Base-by-base conservation (phyloP, 371 early-diverging fungal species). In the Mucor saturninus region DNA sequence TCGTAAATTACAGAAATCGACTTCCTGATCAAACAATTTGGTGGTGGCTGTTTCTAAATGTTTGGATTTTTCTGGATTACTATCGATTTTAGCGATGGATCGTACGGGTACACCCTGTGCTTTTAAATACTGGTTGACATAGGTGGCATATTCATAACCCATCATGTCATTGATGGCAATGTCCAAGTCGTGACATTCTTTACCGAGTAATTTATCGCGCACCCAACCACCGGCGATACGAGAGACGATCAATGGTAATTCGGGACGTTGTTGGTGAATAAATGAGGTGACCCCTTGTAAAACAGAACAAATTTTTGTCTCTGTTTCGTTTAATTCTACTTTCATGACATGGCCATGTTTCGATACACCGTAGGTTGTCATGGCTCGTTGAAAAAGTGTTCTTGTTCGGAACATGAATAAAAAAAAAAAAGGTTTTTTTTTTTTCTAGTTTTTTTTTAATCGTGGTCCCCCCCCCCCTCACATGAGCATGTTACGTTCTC, bases 211-310 rank as follows among this genome's bases (percentile, higher is more conserved):
- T 87, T 98, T 99, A 76, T 99, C 99, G 46, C 99, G 87, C 50
- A 99, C 99, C 99, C 99, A 99, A 8, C 99, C 99, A 61, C 99
- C 99, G 29, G 97, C 98, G 55, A 98, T 91, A n/a, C 99, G 82
- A 52, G 95, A 83, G 48, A 86, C 86, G 48, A 95, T 79, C 21
- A 67, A 75, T 1, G 86, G 85, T 60, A 76, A 68, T 57, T 78
- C 83, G 54, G 82, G 83, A 64, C 74, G 77, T 43, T 70, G 58
- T 35, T 64, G 43, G 32, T 84, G 79, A 54, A 91, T 72, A 51
- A 75, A 68, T n/a, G 76, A 66, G 2, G 89, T 83, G 2, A 90
- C 90, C 2, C 74, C 66, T 35, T 74, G 73, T 49, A 94, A 79
- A 15, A 91, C 64, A n/a, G 76, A 54, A 62, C 90, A 90, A 11